Evolutionary conservation across 495 filamentous ascomycete genomes (phyloP), one percentile per base, ranked within the genome.

Genomic region (Pseudotulostoma volvatum): DNA sequence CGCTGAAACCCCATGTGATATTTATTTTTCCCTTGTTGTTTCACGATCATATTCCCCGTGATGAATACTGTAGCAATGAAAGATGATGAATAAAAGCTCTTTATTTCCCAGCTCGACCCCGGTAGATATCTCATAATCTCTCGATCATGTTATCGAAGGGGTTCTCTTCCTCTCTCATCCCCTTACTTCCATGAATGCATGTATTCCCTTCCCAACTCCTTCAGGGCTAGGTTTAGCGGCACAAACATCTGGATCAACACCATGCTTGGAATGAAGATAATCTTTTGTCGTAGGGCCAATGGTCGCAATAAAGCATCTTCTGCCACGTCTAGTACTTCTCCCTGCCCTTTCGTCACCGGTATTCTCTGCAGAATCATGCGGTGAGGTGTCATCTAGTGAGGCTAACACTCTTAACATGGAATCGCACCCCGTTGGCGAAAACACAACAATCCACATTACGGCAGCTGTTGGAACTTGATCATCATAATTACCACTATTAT

Each of bases 261-360:
- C 77, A 57, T 84, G 85, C 35, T 66, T 65, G 16, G 61, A 60
- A 4, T 63, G 49, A 34, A 97, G 57, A 59, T 82, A 72, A 52
- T 81, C 79, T 38, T 79, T 64, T 20, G 92, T 99, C 37, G 92
- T 99, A 11, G 92, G 88, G 17, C 90, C 90, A 57, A 99, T 99
- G 2, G 84, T 87, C 9, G 79, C 83, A 42, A 95, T 34, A 61
- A 48, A 67, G 77, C 11, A 75, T 70, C 37, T 45, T 56, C 40
- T 51, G n/a, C n/a, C n/a, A n/a, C n/a, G n/a, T 44, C 38, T 55
- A 21, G 34, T 41, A 28, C 31, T 7, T 18, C 19, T 25, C 44
- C 35, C 15, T 19, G 35, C 49, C 44, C 34, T 36, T 32, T 14
- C 39, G 25, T 42, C 41, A 35, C 45, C 38, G 41, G 46, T 37